Base-by-base conservation (phyloP, 371 early-diverging fungal species). In the Mortierella polycephala region DNA sequence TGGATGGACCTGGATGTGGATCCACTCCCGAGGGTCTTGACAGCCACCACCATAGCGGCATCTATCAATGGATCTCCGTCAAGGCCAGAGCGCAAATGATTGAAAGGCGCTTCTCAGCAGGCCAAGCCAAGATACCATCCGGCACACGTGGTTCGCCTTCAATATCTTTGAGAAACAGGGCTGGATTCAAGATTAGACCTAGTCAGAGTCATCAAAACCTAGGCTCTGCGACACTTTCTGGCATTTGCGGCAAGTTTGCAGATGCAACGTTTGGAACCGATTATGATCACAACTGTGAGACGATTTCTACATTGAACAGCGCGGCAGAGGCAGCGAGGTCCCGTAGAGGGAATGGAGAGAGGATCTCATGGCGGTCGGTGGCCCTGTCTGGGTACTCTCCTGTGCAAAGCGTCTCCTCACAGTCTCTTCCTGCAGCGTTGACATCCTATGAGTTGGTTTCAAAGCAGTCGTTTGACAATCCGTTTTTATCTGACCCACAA, bases 281-380 rank as follows among this genome's bases (percentile, higher is more conserved):
- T 8, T 7, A 1, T 10, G 61, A 45, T 0, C 12, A 20, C 41
- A 50, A 57, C 30, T 7, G 18, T 2, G 58, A 58, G 7, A 42
- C 58, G 6, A 44, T 65, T 7, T 10, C 40, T 23, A 39, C 58
- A 20, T n/a, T 65, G 44, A 65, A 42, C 42, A 65, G 51, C 40
- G 66, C 66, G 4, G 66, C 51, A 20, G 66, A 65, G 42, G 57
- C 58, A 7, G 66, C 66, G 3, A 46, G 40, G 21, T 65, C 59
- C 1, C 49, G 66, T 16, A 57, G 66, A 14, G 41, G 20, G 30
- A 21, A 40, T 8, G 16, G 21, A 45, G 7, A 20, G 46, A 54
- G 55, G 55, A 14, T 46, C 18, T 5, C 30, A 30, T 14, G 40
- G 40, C 40, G 14, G 39, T 30, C 30, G 18, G 37, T 23, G n/a